phyloP scores from a whole-genome alignment of 2,329 filamentous ascomycete genomes.

The Coniochaeta sp. region DNA sequence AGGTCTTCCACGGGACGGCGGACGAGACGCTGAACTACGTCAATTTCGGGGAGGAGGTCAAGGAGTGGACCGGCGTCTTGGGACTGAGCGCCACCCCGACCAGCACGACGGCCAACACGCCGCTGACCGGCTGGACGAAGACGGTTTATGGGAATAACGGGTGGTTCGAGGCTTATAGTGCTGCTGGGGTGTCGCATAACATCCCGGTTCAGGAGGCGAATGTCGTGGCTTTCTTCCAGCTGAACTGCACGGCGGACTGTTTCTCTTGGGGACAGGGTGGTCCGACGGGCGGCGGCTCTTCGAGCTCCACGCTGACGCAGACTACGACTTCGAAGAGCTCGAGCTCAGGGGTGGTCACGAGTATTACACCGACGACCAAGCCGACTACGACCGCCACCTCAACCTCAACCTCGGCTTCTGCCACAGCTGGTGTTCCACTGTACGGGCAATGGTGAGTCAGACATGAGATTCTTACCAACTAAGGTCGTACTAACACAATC shows the following conservation, averaged over 20 bases:
- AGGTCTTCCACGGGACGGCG: conserved; percentile 43
- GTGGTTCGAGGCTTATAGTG: conserved; percentile 32
- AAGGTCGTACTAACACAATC: no score
- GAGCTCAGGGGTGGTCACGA: no score
- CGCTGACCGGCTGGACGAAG: conserved; percentile 27
- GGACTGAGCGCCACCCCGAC: conserved; percentile 21
- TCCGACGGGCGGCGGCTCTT: neutral
- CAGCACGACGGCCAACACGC: conserved; percentile 20
- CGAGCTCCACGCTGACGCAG: neutral
- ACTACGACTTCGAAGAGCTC: no score
- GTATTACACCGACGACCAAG: no score
- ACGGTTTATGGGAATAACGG: conserved; percentile 24
- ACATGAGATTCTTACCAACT: no score
- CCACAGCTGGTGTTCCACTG: no score
- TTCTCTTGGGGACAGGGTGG: conserved; percentile 27
- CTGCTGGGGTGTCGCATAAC: conserved; percentile 27
- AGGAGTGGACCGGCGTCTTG: conserved; percentile 15
- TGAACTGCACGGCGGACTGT: conserved; percentile 23
- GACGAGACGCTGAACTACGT: conserved; percentile 38
- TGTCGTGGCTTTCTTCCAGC: conserved; percentile 27
- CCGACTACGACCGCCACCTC: no score
- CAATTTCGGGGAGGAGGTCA: conserved; percentile 36
- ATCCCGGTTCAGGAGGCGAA: conserved; percentile 28
- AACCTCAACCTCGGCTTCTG: no score
- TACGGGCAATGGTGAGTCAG: no score